Evolutionary conservation across 139 green algal species (phyloP).

Genomic region (Chlorella ohadii): DNA sequence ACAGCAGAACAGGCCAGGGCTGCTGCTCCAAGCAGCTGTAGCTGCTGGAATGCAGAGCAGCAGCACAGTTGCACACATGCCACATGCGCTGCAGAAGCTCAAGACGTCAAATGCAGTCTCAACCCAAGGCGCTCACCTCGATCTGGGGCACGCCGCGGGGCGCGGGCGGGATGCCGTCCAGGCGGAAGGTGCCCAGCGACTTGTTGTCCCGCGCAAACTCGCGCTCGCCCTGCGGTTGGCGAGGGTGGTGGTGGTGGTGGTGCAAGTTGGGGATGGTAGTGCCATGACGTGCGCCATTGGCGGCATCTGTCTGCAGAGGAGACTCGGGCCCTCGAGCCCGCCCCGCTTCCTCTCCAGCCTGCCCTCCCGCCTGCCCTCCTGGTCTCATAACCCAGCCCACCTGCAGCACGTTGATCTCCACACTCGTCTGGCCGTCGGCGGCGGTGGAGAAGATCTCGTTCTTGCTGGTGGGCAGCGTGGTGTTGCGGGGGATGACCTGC

Average conservation of each 20-base stretch:
- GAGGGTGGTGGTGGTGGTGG: too few species aligned
- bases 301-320: too few species aligned
- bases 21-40: too few species aligned
- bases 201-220: constrained; percentile 97
- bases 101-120: background rate
- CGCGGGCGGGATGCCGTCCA: constrained; percentile 96
- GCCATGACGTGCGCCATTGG: too few species aligned
- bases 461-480: constrained; percentile 99
- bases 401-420: constrained; percentile 87
- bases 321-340: too few species aligned
- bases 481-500: constrained; percentile 95
- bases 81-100: constrained; percentile 34
- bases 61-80: too few species aligned
- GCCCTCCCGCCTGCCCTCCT: too few species aligned
- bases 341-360: too few species aligned
- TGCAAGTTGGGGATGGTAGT: too few species aligned
- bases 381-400: too few species aligned
- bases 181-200: constrained; percentile 80
- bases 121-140: constrained; percentile 67
- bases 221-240: constrained; percentile 85
- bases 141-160: constrained; percentile 98
- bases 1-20: too few species aligned
- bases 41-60: too few species aligned
- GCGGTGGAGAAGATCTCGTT: constrained; percentile 99
- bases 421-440: constrained; percentile 97